Percentiles rank a stretch among this genome's conserved stretches.
Evolutionary conservation across 805 yeast species (phyloP).

Genomic region (Hanseniaspora meyeri): DNA sequence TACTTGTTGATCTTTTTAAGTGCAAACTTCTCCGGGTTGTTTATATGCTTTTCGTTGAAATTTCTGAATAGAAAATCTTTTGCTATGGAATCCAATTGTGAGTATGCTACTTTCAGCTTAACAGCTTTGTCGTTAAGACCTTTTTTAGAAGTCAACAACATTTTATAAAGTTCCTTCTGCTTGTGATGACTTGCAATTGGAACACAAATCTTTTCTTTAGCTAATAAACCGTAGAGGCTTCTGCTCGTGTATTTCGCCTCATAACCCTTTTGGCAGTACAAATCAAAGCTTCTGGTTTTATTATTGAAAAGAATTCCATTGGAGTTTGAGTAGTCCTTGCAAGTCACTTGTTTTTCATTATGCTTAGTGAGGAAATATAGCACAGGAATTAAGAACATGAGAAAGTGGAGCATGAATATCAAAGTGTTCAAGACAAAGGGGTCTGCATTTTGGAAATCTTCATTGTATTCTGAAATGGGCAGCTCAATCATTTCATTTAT

Average conservation of each 20-base stretch:
- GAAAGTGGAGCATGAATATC: background rate
- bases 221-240: background rate
- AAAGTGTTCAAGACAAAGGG: background rate
- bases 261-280: slow-evolving; percentile 2
- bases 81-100: background rate
- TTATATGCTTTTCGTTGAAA: background rate
- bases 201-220: background rate
- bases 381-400: slow-evolving; percentile 1
- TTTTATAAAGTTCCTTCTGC: background rate
- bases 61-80: background rate
- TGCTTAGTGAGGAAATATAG: background rate
- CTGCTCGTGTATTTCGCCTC: background rate
- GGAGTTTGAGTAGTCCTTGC: background rate
- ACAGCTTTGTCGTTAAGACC: background rate
- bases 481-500: background rate
- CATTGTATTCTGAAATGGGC: slow-evolving; percentile 1
- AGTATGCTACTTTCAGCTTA: background rate
- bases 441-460: background rate
- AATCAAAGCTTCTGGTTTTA: background rate
- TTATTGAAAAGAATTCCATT: background rate
- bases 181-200: background rate
- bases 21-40: background rate
- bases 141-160: background rate
- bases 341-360: background rate
- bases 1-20: background rate